Base-by-base conservation (phyloP, 73 alveolate genomes). In the Paramecium bursaria region DNA sequence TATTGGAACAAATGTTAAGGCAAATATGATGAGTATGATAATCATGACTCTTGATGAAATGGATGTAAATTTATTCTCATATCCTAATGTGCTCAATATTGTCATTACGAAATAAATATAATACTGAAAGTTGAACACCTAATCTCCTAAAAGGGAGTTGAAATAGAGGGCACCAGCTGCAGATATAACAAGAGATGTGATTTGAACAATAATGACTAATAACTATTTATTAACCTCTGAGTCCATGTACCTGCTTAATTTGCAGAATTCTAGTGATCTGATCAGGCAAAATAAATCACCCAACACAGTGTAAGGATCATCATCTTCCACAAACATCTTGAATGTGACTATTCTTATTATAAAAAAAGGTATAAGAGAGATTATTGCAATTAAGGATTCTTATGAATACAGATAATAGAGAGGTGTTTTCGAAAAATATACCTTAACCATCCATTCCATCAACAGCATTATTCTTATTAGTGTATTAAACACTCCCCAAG, bases 11-110 rank as follows among this genome's bases (percentile, higher is more conserved):
- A 95, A 86, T 3, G 92, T 89, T 82, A 96, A 85, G 0, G 98
- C 92, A 53, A 94, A 61, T 10, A 96, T 42, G 53, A 96, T 88
- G 30, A 96, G 86, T 29, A 92, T 49, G 86, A 95, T 94, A 21
- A 95, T 94, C 50, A 92, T 60, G 3, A 92, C 75, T 75, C 94
- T 92, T 2, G 97, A 96, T 46, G 91, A 25, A 44, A 85, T 77
- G 13, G 96, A 88, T 1, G 85, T 82, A 13, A 97, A 97, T 6
- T 86, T 75, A 52, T 96, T 98, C n/a, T 98, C 99, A 87, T 94
- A 96, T 23, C 99, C 99, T 14, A 96, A 97, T 11, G 99, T 94
- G 1, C 97, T 76, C 5, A 92, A 76, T 0, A 98, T 89, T 19
- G 94, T 97, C 75, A 95, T 90, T 0, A 95, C 95, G 85, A 91